These are phyloP conservation scores for Camelina laxa DNA, from an alignment of 345 rosid genomes.

Conservation along the genomic window DNA sequence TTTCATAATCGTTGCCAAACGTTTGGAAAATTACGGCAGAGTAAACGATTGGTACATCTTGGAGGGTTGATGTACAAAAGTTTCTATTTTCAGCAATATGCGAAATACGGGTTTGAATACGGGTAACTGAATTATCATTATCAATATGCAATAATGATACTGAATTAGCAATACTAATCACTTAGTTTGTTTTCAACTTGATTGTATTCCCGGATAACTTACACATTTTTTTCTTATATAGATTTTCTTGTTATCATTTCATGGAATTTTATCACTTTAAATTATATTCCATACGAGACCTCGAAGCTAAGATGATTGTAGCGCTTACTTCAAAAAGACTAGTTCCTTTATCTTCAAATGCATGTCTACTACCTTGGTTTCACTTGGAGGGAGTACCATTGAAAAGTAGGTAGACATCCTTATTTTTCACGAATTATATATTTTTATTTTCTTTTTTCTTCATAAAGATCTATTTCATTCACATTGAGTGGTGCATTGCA, in stretches of 20 bases:
- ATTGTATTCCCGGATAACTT: background rate
- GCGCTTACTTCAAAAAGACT: background rate
- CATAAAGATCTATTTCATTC: background rate
- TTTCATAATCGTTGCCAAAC: conserved; percentile 15
- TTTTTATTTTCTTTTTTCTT: background rate
- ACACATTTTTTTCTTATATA: background rate
- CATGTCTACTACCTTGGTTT: conserved; percentile 6
- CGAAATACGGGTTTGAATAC: no score
- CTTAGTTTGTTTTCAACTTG: background rate
- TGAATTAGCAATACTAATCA: no score
- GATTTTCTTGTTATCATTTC: background rate
- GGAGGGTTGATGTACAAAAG: no score
- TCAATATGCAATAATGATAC: no score
- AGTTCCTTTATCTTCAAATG: background rate
- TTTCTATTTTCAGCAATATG: no score
- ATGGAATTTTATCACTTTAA: background rate
- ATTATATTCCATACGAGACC: background rate
- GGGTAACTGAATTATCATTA: no score
- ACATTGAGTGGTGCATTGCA: background rate
- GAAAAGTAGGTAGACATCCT: background rate
- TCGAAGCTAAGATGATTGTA: conserved; percentile 5
- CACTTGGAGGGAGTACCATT: background rate
- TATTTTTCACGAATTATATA: background rate
- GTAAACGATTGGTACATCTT: background rate
- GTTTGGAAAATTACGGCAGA: background rate